phyloP scores from a whole-genome alignment of 768 basidiomycete genomes.

The Kwoniella dejecticola region DNA sequence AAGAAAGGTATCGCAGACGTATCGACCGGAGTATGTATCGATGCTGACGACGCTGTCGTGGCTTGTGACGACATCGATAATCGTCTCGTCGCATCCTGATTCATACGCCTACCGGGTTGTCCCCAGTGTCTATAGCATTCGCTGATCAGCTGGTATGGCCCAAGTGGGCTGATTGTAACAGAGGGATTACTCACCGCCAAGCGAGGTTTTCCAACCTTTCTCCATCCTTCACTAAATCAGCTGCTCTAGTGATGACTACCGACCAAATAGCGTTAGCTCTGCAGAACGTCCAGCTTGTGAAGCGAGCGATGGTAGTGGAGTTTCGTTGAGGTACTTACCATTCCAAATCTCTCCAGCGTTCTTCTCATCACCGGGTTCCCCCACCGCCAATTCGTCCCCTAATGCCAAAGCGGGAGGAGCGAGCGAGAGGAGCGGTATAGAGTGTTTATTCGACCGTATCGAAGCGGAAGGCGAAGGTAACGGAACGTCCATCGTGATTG shows the following conservation, averaged over 20 bases:
- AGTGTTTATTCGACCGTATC: slow-evolving; percentile 14
- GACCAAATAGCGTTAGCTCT: too few relatives aligned
- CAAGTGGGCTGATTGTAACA: too few relatives aligned
- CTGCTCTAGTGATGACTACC: slow-evolving; percentile 39
- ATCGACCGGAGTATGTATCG: slow-evolving; percentile 29
- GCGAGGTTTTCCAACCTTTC: slow-evolving; percentile 48
- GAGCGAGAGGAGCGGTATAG: slow-evolving; percentile 38
- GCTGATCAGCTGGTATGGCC: neutral
- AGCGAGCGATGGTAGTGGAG: neutral
- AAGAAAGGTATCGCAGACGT: slow-evolving; percentile 11
- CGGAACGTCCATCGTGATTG: slow-evolving; percentile 10
- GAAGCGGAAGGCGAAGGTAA: slow-evolving; percentile 25
- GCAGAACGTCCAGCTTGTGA: too few relatives aligned
- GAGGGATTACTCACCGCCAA: slow-evolving; percentile 42
- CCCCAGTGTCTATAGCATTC: slow-evolving; percentile 26
- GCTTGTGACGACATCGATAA: slow-evolving; percentile 22
- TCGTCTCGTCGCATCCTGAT: slow-evolving; percentile 10
- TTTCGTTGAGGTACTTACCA: slow-evolving; percentile 24
- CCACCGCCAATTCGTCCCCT: slow-evolving; percentile 36
- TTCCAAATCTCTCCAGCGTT: slow-evolving; percentile 47
- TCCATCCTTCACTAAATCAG: slow-evolving; percentile 50
- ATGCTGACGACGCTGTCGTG: slow-evolving; percentile 31
- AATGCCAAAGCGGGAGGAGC: slow-evolving; percentile 45
- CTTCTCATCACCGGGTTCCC: slow-evolving; percentile 41
- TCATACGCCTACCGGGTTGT: slow-evolving; percentile 9